Evolutionary conservation across 1,139 yeast species (phyloP), one percentile per base, ranked within the genome.

Genomic region (Pichia sorboxylosa): DNA sequence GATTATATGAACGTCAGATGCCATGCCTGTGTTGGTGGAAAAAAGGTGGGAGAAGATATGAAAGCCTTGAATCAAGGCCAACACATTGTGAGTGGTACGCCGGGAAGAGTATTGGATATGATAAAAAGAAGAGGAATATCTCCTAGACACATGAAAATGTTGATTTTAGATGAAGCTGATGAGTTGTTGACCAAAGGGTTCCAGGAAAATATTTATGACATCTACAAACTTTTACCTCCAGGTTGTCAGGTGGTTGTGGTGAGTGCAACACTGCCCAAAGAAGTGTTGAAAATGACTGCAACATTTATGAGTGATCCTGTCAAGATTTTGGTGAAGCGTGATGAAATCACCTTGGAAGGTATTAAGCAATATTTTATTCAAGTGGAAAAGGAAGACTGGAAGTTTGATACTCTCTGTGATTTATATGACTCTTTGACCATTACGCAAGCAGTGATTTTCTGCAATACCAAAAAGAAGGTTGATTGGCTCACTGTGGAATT

Each of bases 51-150:
- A 13, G 83, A 78, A 23, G 97, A 87, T 52, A 59, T 78, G 30
- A 78, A 78, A 51, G 72, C 71, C 42, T 61, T 87, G 31, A 66
- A 69, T 31, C 74, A 69, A 45, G 94, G 94, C 13, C 90, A 80
- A 48, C 95, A 87, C 49, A 74, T 87, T n/a, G 80, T 90, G 6
- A 84, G 94, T 58, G 98, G 97, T 7, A 90, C 98, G 1, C 98
- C 98, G 0, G 98, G 98, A 13, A 67, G 97, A 48, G 94, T 85
- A 4, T 58, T 78, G 25, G 98, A 90, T 58, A 73, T 87, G 73
- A 72, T 87, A 38, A 82, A 81, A 48, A 68, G 96, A 51, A 67
- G 87, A 39, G 66, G 64, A 39, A 61, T 87, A 37, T 62, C 63
- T 29, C 69, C 85, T 3, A 69, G 93, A 44, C 66, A 73, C 46